phyloP scores from a whole-genome alignment of 2,329 filamentous ascomycete species.

The Hyphodiscus sp. region DNA sequence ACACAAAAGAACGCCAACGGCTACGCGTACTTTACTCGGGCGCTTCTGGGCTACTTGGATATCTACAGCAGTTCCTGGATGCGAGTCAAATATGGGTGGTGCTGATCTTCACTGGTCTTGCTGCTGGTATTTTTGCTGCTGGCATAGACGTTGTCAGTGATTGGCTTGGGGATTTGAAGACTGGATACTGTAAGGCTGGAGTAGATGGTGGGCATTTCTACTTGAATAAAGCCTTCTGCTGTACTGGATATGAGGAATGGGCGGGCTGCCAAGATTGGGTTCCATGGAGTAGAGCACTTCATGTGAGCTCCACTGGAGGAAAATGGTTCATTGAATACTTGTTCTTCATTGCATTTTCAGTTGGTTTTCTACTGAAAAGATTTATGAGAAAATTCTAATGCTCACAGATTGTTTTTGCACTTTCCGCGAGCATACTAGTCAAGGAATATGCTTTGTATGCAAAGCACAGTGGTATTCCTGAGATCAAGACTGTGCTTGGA shows the following conservation, averaged over 20 bases:
- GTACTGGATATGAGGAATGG: conserved; percentile 79
- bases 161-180: conserved; percentile 90
- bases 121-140: conserved; percentile 78
- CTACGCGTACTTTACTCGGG: conserved; percentile 68
- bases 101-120: conserved; percentile 75
- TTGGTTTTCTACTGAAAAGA: conserved; percentile 37
- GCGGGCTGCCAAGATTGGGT: conserved; percentile 83
- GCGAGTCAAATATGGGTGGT: conserved; percentile 89
- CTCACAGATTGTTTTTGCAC: conserved; percentile 65
- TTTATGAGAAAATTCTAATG: not conserved
- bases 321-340: conserved; percentile 82
- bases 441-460: conserved; percentile 80
- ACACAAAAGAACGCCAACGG: conserved; percentile 89
- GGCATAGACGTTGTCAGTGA: conserved; percentile 85
- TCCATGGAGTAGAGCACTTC: conserved; percentile 72
- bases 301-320: conserved; percentile 57
- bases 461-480: conserved; percentile 91
- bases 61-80: conserved; percentile 68
- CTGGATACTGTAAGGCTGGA: conserved; percentile 74
- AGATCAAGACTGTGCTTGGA: conserved; percentile 93
- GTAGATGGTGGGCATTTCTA: conserved; percentile 83
- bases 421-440: conserved; percentile 71
- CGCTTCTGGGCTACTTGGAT: conserved; percentile 64
- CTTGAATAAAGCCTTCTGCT: conserved; percentile 86
- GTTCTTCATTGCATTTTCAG: conserved; percentile 79